Percentiles rank a stretch among this genome's conserved stretches.
These are phyloP conservation scores for Cornus controversa DNA, from an alignment of 148 eudicot genomes.

Conservation along the genomic window DNA sequence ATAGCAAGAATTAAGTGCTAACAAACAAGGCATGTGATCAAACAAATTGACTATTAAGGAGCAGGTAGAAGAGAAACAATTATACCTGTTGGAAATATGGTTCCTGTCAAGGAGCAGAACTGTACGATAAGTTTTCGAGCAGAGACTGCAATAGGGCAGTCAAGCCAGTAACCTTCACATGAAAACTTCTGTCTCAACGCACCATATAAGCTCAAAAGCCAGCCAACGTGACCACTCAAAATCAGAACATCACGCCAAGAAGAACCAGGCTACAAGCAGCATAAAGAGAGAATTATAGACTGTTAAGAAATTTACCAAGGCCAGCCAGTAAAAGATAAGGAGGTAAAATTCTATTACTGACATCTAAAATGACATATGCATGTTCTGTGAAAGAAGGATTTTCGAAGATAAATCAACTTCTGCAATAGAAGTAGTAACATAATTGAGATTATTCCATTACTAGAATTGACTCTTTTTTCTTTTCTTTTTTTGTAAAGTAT, in stretches of 20 bases:
- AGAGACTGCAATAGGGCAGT: constrained; percentile 96
- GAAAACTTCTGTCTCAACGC: constrained; percentile 80
- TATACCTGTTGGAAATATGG: constrained; percentile 78
- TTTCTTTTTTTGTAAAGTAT: no score
- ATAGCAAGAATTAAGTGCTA: no score
- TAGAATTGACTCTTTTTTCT: neutral
- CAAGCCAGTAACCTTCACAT: constrained; percentile 82
- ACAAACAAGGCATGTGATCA: neutral
- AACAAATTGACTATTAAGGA: constrained; percentile 9
- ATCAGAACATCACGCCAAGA: constrained; percentile 79
- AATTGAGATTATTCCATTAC: neutral
- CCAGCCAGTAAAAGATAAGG: constrained; percentile 13
- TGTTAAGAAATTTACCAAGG: neutral
- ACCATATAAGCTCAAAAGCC: constrained; percentile 81
- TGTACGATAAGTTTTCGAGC: constrained; percentile 88
- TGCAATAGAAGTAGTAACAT: neutral
- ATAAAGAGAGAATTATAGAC: constrained; percentile 8
- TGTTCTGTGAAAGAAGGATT: neutral
- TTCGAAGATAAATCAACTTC: neutral
- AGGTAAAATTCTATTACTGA: neutral
- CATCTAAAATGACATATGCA: neutral
- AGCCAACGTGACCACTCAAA: constrained; percentile 76
- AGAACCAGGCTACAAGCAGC: constrained; percentile 74
- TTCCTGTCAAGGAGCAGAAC: constrained; percentile 83
- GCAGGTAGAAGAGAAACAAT: neutral